Percentiles rank a stretch among this genome's conserved stretches.
Conservation (phyloP, 176 grass and related monocot genomes). For the Guadua angustifolia region DNA sequence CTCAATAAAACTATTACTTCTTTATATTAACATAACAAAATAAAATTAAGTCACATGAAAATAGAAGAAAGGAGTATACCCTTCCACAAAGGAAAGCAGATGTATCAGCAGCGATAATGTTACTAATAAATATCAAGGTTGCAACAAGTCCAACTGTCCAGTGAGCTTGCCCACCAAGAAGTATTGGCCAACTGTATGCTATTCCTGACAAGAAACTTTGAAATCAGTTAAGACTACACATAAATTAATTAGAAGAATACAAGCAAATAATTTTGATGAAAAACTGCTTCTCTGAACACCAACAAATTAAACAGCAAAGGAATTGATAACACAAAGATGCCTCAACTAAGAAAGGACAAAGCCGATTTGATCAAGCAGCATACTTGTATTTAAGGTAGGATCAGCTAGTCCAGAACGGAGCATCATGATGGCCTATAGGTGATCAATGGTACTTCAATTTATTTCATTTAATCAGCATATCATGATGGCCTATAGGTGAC, state of each 20-base stretch:
- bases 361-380: slow-evolving; percentile 16
- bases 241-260: not conserved
- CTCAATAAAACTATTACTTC: not conserved
- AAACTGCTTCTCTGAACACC: not conserved
- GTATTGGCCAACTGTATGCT: slow-evolving; percentile 71
- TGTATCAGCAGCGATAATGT: slow-evolving; percentile 95
- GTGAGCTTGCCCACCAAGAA: slow-evolving; percentile 89
- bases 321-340: not conserved
- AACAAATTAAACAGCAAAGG: slow-evolving; percentile 1
- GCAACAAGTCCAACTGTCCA: slow-evolving; percentile 95
- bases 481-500: no score
- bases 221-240: slow-evolving; percentile 31
- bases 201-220: slow-evolving; percentile 54
- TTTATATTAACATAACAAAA: not conserved
- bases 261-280: not conserved
- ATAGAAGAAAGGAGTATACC: slow-evolving; percentile 57
- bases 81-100: slow-evolving; percentile 93
- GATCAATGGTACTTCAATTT: no score
- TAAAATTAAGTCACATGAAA: slow-evolving; percentile 7
- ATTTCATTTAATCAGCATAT: no score
- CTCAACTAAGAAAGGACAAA: not conserved
- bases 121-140: slow-evolving; percentile 94
- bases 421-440: no score
- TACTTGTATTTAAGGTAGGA: slow-evolving; percentile 94
- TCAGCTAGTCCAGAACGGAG: slow-evolving; percentile 82